Evolutionary conservation across 2,329 filamentous ascomycete genomes (phyloP), one percentile per base, ranked within the genome.

Genomic region (Cordyceps farinosa): DNA sequence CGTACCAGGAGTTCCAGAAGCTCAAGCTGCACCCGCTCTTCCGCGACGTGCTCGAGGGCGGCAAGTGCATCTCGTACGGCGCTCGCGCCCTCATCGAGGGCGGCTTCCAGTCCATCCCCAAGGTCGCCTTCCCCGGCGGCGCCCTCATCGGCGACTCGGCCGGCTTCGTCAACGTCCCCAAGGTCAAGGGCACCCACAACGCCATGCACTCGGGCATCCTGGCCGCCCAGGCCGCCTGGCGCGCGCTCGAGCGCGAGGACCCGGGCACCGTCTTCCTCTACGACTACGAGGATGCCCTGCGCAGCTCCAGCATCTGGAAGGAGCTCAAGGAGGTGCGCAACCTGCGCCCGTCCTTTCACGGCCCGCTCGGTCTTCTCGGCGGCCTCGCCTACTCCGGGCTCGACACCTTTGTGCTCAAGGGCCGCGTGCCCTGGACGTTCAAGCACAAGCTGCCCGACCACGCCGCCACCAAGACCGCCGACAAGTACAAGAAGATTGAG

Each of bases 171-270:
- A 99, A 99, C 72, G 90, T 99, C 17, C 95, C 95, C 67, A 99
- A 99, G 81, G 91, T 99, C 77, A 99, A 99, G 80, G 95, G 95
- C 64, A 97, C 94, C 0, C 95, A 99, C 77, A 97, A 95, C 54
- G 92, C 95, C 59, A 98, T 99, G 92, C 92, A 93, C 73, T 96
- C 91, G 1, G 95, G 94, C 66, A 98, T 99, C 90, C 82, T 99
- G 57, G 95, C 95, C 6, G 95, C 94, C 48, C 92, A 98, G 78
- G 91, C 95, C 36, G 87, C 94, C 3, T 98, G 88, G 82, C 83
- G 84, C 32, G 95, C 95, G 2, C 80, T 99, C 32, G 73, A 79
- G 73, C 69, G 68, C 54, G 48, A 61, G 38, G 82, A 87, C 67
- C 79, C 82, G 11, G 89, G 88, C 55, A 89, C 91, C 4, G 85